phyloP scores from a whole-genome alignment of 1,284 basidiomycete species.

The Trametes polyzona region DNA sequence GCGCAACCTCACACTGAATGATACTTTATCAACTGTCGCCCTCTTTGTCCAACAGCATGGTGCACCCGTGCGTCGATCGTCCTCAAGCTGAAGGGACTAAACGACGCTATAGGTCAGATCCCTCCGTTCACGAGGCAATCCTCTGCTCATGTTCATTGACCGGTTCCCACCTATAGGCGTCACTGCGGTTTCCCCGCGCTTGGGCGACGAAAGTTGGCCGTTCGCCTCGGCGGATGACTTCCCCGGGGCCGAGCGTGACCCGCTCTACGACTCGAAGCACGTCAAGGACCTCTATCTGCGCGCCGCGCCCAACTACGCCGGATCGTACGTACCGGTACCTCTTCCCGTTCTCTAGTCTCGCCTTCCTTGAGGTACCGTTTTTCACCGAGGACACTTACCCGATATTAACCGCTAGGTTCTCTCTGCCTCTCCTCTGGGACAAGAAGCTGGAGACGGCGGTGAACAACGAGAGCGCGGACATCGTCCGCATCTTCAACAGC shows the following conservation, averaged over 20 bases:
- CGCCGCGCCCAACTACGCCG: constrained; percentile 73
- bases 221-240: constrained; percentile 77
- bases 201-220: constrained; percentile 88
- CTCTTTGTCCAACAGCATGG: constrained; percentile 89
- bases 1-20: too few relatives aligned
- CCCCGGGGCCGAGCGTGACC: constrained; percentile 77
- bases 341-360: constrained; percentile 79
- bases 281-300: constrained; percentile 87
- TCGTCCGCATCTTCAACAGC: constrained; percentile 90
- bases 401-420: constrained; percentile 52
- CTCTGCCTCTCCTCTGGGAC: constrained; percentile 94
- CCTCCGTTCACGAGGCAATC: too few relatives aligned
- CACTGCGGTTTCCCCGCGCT: constrained; percentile 90
- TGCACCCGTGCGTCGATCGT: constrained; percentile 90
- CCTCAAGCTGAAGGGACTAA: constrained; percentile 90
- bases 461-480: constrained; percentile 94
- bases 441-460: constrained; percentile 90
- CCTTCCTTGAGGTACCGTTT: too few relatives aligned
- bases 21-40: neutral
- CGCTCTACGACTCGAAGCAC: constrained; percentile 70
- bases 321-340: constrained; percentile 65
- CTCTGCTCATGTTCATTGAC: too few relatives aligned
- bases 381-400: constrained; percentile 72
- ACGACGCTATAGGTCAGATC: constrained; percentile 80
- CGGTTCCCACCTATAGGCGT: constrained; percentile 59